Conservation (phyloP, 805 yeast genomes). For the Wickerhamomyces chaumierensis region DNA sequence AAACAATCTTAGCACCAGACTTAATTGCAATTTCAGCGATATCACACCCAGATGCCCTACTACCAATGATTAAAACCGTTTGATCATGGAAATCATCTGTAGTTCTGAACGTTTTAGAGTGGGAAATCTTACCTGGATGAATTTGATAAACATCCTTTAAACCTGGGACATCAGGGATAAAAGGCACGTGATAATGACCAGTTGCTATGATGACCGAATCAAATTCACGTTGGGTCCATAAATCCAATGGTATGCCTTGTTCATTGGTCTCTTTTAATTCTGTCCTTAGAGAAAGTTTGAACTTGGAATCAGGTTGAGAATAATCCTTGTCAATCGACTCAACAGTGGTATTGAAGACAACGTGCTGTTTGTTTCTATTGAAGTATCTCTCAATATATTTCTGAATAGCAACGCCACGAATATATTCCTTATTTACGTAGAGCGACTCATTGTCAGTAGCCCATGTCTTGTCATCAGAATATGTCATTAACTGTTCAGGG, state of each 20-base stretch:
- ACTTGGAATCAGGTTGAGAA: slow-evolving; percentile 9
- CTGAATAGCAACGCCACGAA: slow-evolving; percentile 38
- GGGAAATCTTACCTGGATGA: slow-evolving; percentile 15
- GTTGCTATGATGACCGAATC: slow-evolving; percentile 38
- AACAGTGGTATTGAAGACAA: slow-evolving; percentile 25
- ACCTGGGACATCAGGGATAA: slow-evolving; percentile 38
- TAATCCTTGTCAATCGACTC: slow-evolving; percentile 23
- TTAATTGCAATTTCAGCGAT: slow-evolving; percentile 18
- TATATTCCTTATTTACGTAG: slow-evolving; percentile 32
- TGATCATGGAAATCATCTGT: slow-evolving; percentile 13
- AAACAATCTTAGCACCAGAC: slow-evolving; percentile 6
- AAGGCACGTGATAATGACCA: slow-evolving; percentile 49
- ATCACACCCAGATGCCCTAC: slow-evolving; percentile 61
- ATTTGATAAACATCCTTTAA: slow-evolving; percentile 20
- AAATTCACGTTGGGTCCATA: slow-evolving; percentile 26
- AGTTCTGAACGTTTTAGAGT: slow-evolving; percentile 21
- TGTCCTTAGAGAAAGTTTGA: slow-evolving; percentile 22
- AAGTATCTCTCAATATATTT: slow-evolving; percentile 42
- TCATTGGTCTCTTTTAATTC: slow-evolving; percentile 12
- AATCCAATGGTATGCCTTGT: slow-evolving; percentile 18
- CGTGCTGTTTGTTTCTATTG: slow-evolving; percentile 14
- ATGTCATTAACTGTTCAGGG: slow-evolving; percentile 34
- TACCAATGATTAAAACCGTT: slow-evolving; percentile 48
- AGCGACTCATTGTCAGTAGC: slow-evolving; percentile 9
- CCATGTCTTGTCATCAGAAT: slow-evolving; percentile 29